Evolutionary conservation across 2,329 filamentous ascomycete species (phyloP).

Genomic region (Cordyceps militaris): DNA sequence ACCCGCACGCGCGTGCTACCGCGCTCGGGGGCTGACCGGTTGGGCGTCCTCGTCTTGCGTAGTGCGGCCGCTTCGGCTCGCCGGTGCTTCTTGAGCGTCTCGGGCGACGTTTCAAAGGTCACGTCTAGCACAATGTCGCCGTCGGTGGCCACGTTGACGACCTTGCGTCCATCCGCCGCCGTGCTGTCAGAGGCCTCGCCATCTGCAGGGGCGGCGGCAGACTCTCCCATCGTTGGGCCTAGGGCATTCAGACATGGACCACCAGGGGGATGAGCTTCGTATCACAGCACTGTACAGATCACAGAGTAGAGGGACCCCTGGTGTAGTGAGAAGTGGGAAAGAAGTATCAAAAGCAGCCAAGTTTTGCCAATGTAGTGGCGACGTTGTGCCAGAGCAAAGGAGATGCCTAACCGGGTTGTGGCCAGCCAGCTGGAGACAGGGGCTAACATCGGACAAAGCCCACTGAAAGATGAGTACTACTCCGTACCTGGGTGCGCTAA

Average conservation of each 20-base stretch:
- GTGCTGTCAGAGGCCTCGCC: conserved; percentile 22
- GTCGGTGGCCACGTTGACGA: conserved; percentile 45
- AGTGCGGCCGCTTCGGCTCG: conserved; percentile 30
- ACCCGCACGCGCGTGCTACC: conserved; percentile 32
- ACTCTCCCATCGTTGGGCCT: conserved; percentile 24
- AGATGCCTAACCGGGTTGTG: not conserved
- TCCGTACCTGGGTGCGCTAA: too few species aligned
- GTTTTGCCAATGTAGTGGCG: not conserved
- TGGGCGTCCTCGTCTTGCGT: conserved; percentile 23
- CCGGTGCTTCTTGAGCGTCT: conserved; percentile 40
- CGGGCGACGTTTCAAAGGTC: conserved; percentile 52
- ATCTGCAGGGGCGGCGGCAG: conserved; percentile 24
- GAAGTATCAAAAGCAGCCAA: not conserved
- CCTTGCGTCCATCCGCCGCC: conserved; percentile 23
- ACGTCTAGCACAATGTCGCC: conserved; percentile 64
- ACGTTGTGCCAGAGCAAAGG: not conserved
- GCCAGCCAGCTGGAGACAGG: not conserved
- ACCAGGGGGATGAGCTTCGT: not conserved
- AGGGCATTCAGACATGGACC: conserved; percentile 8
- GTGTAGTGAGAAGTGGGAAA: not conserved
- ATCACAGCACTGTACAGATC: not conserved
- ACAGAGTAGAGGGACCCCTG: not conserved
- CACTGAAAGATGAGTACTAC: too few species aligned
- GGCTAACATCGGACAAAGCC: not conserved
- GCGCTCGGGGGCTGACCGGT: conserved; percentile 22